phyloP scores from a whole-genome alignment of 345 rosid species.

The Salix caprea region DNA sequence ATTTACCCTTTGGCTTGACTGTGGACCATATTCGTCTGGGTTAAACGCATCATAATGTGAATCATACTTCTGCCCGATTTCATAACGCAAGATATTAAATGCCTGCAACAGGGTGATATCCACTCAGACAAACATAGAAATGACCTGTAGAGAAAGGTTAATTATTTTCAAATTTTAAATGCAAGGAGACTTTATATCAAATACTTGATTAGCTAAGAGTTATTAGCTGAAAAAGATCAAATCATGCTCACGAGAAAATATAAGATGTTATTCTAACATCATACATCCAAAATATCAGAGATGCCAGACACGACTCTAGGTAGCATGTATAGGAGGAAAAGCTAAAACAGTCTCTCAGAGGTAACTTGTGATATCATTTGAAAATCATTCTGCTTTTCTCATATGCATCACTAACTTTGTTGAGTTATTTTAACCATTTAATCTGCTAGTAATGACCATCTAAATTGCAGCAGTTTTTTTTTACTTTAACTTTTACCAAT shows the following conservation, averaged over 20 bases:
- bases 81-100: conserved; percentile 31
- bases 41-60: conserved; percentile 27
- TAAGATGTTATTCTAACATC: background rate
- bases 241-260: background rate
- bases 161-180: background rate
- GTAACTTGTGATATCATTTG: background rate
- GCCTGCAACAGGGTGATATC: conserved; percentile 26
- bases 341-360: background rate
- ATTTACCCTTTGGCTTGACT: conserved; percentile 68
- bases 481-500: background rate
- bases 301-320: background rate
- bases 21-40: conserved; percentile 48
- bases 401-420: background rate
- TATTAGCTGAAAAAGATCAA: background rate
- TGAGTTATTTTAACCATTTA: background rate
- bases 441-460: background rate
- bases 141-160: conserved; percentile 7
- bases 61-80: conserved; percentile 34
- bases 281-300: background rate
- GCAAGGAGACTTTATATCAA: background rate
- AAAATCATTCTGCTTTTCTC: background rate
- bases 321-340: background rate
- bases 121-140: conserved; percentile 15
- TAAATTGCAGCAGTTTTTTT: background rate
- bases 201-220: background rate